These are phyloP conservation scores for Spirogloea muscicola DNA, from an alignment of 139 green algal genomes.

Conservation along the genomic window DNA sequence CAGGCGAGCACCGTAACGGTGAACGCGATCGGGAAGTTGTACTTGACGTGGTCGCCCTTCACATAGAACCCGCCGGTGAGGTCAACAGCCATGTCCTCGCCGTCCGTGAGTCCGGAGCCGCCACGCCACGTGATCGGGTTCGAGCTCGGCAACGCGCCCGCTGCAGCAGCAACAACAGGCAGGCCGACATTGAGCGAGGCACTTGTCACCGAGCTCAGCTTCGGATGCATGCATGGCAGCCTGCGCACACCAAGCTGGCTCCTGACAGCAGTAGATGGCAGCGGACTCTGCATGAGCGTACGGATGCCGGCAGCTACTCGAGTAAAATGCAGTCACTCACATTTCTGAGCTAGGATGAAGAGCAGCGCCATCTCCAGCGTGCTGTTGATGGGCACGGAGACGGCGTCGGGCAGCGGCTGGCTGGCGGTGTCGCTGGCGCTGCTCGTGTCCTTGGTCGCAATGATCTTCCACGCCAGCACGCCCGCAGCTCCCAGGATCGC, in stretches of 20 bases:
- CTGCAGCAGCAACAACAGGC: too few relatives aligned
- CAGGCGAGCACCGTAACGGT: slow-evolving; percentile 52
- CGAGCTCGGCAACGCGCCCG: too few relatives aligned
- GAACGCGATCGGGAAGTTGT: slow-evolving; percentile 56
- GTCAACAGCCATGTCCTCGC: slow-evolving; percentile 35
- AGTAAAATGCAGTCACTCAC: too few relatives aligned
- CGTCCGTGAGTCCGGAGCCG: slow-evolving; percentile 38
- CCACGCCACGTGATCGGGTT: slow-evolving; percentile 30
- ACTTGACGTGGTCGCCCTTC: slow-evolving; percentile 63
- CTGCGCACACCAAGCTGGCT: too few relatives aligned
- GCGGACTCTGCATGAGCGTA: too few relatives aligned
- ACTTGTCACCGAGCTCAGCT: too few relatives aligned
- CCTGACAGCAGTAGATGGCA: too few relatives aligned
- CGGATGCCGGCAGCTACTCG: too few relatives aligned
- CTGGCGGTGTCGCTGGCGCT: background rate
- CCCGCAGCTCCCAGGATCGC: slow-evolving; percentile 22
- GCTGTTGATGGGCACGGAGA: slow-evolving; percentile 9
- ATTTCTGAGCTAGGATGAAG: slow-evolving; percentile 62
- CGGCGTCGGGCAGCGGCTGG: background rate
- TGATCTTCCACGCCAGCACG: slow-evolving; percentile 22
- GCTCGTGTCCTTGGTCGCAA: background rate
- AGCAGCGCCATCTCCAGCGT: slow-evolving; percentile 43
- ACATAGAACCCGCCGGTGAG: slow-evolving; percentile 59
- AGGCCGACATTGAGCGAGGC: too few relatives aligned
- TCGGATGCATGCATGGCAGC: too few relatives aligned